Base-by-base conservation (phyloP, 2,329 filamentous ascomycete species). In the Fusarium verrucosum region DNA sequence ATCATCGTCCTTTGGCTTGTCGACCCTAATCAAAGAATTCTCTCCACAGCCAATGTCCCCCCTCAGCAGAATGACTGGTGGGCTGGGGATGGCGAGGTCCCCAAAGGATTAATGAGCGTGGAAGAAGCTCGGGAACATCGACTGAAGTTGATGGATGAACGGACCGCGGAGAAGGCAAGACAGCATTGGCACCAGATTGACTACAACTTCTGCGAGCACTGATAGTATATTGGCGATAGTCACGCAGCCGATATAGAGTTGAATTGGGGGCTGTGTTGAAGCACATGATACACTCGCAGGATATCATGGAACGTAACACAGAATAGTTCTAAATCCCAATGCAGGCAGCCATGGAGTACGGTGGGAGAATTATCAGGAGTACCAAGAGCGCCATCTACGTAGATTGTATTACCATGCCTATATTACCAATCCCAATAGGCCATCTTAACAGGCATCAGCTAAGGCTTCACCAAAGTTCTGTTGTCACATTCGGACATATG, bases 131-230 rank as follows among this genome's bases (percentile, higher is more conserved):
- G 10, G 16, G 35, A 36, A 7, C 35, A 62, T 17, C 6, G 40
- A 11, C 8, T 55, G 2, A 14, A 45, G 16, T 7, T 61, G 10
- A 42, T 55, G 30, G 23, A 42, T 10, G 33, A 55, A 40, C 3
- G 38, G 5, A 62, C 56, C n/a, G 23, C 22, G 11, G 20, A 30
- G 10, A 61, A 14, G 26, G 28, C 1, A 4, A 45, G 11, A 4
- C 0, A 1, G 9, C 11, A 10, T 0, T 50, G 43, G 38, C 11
- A 42, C 2, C 2, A 6, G 1, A 22, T 26, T 10, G 5, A 20
- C 0, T 56, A 46, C 5, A 37, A 28, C 3, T 56, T 50, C 11
- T 61, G 56, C 9, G 58, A 61, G 17, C 38, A 45, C 9, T 45
- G 4, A 41, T 26, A 2, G 13, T 17, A 22, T 2, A 14, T 41